A percentile compares a stretch with the other conserved stretches of the same genome.
phyloP scores from a whole-genome alignment of 2,329 filamentous ascomycete genomes.

The Chalara sp. region DNA sequence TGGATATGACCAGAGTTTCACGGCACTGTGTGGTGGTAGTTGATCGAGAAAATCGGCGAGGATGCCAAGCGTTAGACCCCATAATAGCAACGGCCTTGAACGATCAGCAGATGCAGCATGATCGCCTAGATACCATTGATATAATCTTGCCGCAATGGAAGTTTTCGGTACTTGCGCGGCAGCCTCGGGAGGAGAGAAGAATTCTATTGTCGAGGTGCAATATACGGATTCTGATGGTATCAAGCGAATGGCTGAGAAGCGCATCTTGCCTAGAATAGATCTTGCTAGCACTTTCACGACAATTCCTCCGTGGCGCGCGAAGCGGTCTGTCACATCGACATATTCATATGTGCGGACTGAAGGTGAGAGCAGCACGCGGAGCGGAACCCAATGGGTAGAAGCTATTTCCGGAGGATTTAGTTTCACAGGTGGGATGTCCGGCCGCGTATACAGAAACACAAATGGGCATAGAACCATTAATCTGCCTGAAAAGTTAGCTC shows the following conservation, averaged over 20 bases:
- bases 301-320: conserved; percentile 48
- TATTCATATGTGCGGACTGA: conserved; percentile 53
- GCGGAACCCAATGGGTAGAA: conserved; percentile 62
- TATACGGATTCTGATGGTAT: conserved; percentile 54
- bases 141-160: conserved; percentile 9
- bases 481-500: conserved; percentile 26
- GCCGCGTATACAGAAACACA: conserved; percentile 55
- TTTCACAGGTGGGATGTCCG: conserved; percentile 46
- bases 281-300: conserved; percentile 47
- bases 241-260: conserved; percentile 58
- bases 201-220: conserved; percentile 45
- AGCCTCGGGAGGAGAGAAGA: conserved; percentile 27
- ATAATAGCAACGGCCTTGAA: conserved; percentile 49
- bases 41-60: conserved; percentile 62
- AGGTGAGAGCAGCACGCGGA: conserved; percentile 53
- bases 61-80: conserved; percentile 63
- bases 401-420: conserved; percentile 65
- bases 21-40: conserved; percentile 53
- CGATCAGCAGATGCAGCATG: conserved; percentile 21
- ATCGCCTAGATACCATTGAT: conserved; percentile 26
- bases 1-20: conserved; percentile 60
- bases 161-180: neutral
- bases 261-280: conserved; percentile 56
- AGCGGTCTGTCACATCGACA: conserved; percentile 56
- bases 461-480: conserved; percentile 66